These are phyloP conservation scores for Hypoxylon perforatum DNA, from an alignment of 495 filamentous ascomycete species.

Conservation along the genomic window DNA sequence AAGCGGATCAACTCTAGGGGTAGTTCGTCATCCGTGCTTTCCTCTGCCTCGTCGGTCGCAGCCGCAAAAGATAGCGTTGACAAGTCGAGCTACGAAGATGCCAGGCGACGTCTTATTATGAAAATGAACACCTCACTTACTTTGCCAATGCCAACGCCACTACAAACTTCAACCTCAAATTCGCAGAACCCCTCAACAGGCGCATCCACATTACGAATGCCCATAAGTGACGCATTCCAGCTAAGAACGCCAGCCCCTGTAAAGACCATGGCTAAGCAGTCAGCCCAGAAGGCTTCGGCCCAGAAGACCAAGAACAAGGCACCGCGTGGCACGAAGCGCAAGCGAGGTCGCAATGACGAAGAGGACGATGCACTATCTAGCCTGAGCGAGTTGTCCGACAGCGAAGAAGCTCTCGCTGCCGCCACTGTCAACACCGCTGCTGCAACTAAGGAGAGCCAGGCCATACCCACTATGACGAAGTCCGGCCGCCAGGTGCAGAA, in stretches of 20 bases:
- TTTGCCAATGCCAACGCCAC: conserved; percentile 53
- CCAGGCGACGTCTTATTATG: conserved; percentile 58
- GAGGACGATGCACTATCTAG: conserved; percentile 47
- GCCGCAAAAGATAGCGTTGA: conserved; percentile 47
- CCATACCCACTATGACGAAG: conserved; percentile 76
- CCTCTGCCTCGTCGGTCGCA: conserved; percentile 44
- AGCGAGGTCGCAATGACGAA: conserved; percentile 57
- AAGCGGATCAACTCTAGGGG: conserved; percentile 60
- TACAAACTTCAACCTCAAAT: conserved; percentile 17
- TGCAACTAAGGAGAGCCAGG: conserved; percentile 45
- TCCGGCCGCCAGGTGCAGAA: conserved; percentile 85
- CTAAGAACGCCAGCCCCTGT: conserved; percentile 33
- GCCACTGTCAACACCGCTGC: conserved; percentile 61
- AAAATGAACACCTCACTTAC: conserved; percentile 61
- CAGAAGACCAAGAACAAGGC: conserved; percentile 36
- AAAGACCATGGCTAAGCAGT: conserved; percentile 11
- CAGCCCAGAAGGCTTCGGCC: conserved; percentile 23
- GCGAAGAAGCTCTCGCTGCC: conserved; percentile 55
- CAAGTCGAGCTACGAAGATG: conserved; percentile 58
- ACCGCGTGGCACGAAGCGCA: conserved; percentile 56
- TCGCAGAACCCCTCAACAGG: conserved; percentile 5
- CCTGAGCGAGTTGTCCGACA: conserved; percentile 51
- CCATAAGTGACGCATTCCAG: conserved; percentile 39
- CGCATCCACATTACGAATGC: conserved; percentile 28
- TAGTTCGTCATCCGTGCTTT: conserved; percentile 49